A percentile compares a stretch with the other conserved stretches of the same genome.
phyloP scores from a whole-genome alignment of 148 eudicot species.

The Camellia lanceoleosa region DNA sequence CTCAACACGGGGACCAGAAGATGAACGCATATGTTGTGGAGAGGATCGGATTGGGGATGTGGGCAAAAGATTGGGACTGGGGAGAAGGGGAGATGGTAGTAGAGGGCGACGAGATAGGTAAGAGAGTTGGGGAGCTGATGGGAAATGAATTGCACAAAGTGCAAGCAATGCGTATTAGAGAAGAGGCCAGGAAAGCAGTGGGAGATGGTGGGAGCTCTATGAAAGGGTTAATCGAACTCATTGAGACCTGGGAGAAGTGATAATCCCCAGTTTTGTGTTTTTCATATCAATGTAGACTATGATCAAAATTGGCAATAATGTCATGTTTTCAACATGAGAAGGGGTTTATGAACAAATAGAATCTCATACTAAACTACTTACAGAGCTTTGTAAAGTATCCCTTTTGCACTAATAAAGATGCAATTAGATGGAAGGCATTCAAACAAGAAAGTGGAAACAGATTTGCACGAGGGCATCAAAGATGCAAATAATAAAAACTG shows the following conservation, averaged over 20 bases:
- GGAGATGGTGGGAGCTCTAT: conserved; percentile 15
- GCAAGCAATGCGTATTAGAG: neutral
- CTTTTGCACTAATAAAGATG: neutral
- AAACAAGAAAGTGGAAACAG: neutral
- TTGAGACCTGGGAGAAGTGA: neutral
- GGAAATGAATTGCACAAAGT: neutral
- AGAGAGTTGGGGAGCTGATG: conserved; percentile 13
- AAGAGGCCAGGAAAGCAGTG: conserved; percentile 16
- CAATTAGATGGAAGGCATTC: no score
- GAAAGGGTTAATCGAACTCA: neutral
- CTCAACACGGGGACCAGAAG: conserved; percentile 14
- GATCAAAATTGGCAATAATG: no score
- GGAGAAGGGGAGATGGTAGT: conserved; percentile 10
- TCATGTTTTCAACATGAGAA: no score
- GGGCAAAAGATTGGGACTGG: conserved; percentile 14
- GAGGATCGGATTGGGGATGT: conserved; percentile 11
- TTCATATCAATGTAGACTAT: neutral
- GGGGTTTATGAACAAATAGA: neutral
- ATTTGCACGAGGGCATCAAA: neutral
- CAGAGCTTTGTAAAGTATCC: neutral
- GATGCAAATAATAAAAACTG: no score
- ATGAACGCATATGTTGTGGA: conserved; percentile 3
- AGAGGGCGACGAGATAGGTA: conserved; percentile 10
- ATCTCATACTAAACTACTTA: neutral
- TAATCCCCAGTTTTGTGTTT: neutral